These are phyloP conservation scores for Conticribra weissflogii DNA, from an alignment of 108 stramenopile species.

Conservation along the genomic window DNA sequence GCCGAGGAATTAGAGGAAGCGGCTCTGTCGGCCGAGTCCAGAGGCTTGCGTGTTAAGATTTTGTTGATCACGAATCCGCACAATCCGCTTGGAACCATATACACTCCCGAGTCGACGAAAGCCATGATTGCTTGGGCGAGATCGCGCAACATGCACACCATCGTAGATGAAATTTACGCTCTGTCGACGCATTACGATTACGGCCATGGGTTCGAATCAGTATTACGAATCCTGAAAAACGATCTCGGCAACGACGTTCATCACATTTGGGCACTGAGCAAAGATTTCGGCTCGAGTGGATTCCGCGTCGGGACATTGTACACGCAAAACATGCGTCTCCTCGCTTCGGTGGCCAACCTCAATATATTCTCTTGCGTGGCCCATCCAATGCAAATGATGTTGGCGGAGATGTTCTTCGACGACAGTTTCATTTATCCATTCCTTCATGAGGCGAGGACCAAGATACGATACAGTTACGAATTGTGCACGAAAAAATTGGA, in stretches of 20 bases:
- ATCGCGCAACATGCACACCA: constrained; percentile 69
- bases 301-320: constrained; percentile 87
- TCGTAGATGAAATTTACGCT: constrained; percentile 92
- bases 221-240: constrained; percentile 64
- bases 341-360: constrained; percentile 65
- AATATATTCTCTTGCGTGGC: constrained; percentile 79
- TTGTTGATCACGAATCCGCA: constrained; percentile 90
- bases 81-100: constrained; percentile 90
- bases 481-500: constrained; percentile 67
- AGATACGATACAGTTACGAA: constrained; percentile 60
- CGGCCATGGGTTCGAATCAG: constrained; percentile 62
- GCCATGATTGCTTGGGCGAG: constrained; percentile 75
- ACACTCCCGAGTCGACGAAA: constrained; percentile 57
- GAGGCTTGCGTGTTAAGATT: constrained; percentile 71
- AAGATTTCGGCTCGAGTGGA: constrained; percentile 92
- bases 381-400: constrained; percentile 83
- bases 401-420: constrained; percentile 77
- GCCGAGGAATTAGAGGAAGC: constrained; percentile 72
- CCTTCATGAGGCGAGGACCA: constrained; percentile 58
- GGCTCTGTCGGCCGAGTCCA: constrained; percentile 41
- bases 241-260: constrained; percentile 85
- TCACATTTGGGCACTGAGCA: constrained; percentile 88
- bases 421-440: constrained; percentile 80
- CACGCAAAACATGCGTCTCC: constrained; percentile 74
- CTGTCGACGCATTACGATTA: constrained; percentile 44